Evolutionary conservation across 2,329 filamentous ascomycete species (phyloP).

Genomic region (Ophiostoma populinum): DNA sequence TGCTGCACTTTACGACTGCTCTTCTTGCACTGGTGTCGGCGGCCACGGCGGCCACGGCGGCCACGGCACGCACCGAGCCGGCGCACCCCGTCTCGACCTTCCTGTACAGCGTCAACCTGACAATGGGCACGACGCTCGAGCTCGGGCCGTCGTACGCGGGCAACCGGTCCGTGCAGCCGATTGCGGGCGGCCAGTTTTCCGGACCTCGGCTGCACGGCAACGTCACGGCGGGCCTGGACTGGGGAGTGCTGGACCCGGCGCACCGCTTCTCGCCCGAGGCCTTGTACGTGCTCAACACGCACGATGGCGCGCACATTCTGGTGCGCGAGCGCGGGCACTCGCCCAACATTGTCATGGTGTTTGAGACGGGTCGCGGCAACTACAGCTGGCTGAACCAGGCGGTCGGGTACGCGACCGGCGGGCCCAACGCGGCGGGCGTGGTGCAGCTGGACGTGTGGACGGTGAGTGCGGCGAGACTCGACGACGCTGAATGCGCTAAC

Average conservation of each 20-base stretch:
- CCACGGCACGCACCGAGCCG: too few relatives aligned
- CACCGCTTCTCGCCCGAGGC: constrained; percentile 22
- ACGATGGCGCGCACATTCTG: constrained; percentile 21
- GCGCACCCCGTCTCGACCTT: too few relatives aligned
- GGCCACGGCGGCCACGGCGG: too few relatives aligned
- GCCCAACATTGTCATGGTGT: constrained; percentile 19
- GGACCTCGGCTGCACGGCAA: constrained; percentile 20
- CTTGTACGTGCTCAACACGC: constrained; percentile 21
- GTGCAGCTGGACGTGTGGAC: constrained; percentile 10
- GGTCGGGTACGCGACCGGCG: constrained; percentile 13
- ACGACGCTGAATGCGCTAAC: too few relatives aligned
- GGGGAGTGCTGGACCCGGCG: constrained; percentile 19
- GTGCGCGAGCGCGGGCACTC: constrained; percentile 21
- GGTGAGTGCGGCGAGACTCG: too few relatives aligned
- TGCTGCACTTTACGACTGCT: too few relatives aligned
- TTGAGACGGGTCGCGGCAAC: constrained; percentile 19
- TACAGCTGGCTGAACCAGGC: constrained; percentile 22
- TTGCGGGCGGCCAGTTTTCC: constrained; percentile 20
- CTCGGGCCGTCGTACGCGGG: constrained; percentile 15
- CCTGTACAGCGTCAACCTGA: constrained; percentile 16
- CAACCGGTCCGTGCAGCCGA: constrained; percentile 16
- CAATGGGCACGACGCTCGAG: constrained; percentile 7
- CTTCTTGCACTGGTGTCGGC: too few relatives aligned
- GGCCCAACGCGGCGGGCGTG: not conserved
- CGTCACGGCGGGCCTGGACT: constrained; percentile 19